These are phyloP conservation scores for Tricholoma matsutake DNA, from an alignment of 768 basidiomycete species.

Conservation along the genomic window DNA sequence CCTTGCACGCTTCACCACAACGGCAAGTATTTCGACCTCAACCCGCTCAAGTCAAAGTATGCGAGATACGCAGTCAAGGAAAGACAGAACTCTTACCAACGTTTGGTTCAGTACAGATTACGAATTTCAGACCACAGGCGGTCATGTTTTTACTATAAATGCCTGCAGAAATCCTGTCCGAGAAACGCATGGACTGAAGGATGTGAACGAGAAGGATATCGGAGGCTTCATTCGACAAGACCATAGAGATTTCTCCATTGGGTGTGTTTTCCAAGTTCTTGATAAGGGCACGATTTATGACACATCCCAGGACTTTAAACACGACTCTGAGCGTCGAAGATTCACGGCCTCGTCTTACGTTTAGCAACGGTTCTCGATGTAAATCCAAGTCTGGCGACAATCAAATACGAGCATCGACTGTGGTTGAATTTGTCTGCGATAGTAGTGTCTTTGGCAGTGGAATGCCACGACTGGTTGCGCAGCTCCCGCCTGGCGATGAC, in stretches of 20 bases:
- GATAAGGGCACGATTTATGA: background rate
- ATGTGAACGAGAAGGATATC: slow-evolving; percentile 50
- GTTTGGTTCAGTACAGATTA: slow-evolving; percentile 57
- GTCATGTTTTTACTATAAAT: slow-evolving; percentile 53
- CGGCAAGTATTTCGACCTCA: slow-evolving; percentile 67
- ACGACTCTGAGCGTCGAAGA: slow-evolving; percentile 56
- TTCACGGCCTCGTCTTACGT: slow-evolving; percentile 50
- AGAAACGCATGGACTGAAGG: slow-evolving; percentile 58
- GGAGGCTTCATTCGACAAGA: slow-evolving; percentile 59
- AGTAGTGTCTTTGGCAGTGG: slow-evolving; percentile 56
- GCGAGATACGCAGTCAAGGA: slow-evolving; percentile 13
- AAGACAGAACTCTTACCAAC: slow-evolving; percentile 8
- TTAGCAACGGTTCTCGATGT: slow-evolving; percentile 67
- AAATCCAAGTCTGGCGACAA: slow-evolving; percentile 36
- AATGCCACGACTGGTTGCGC: slow-evolving; percentile 52
- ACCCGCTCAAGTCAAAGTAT: slow-evolving; percentile 55
- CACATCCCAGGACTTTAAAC: slow-evolving; percentile 48
- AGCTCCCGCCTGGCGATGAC: slow-evolving; percentile 63
- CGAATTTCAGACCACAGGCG: slow-evolving; percentile 44
- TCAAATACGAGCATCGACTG: slow-evolving; percentile 54
- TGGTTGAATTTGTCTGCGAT: slow-evolving; percentile 79
- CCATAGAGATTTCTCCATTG: slow-evolving; percentile 70
- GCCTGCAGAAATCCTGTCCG: slow-evolving; percentile 55
- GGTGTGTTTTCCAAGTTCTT: slow-evolving; percentile 40
- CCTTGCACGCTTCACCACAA: slow-evolving; percentile 59